phyloP scores from a whole-genome alignment of 2,329 filamentous ascomycete genomes.

The Aureobasidium pullulans region DNA sequence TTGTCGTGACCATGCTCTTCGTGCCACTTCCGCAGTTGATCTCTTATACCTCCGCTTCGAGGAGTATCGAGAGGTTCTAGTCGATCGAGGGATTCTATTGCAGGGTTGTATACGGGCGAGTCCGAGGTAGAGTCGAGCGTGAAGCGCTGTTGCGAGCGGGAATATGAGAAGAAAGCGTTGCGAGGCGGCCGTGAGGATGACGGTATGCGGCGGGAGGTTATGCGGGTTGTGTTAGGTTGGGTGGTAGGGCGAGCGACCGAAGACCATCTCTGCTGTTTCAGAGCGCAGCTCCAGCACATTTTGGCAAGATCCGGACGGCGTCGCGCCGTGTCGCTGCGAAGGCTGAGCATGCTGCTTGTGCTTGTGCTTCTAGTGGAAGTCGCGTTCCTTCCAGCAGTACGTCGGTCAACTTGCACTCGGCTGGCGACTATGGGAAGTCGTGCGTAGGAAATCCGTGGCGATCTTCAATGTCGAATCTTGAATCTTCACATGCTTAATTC shows the following conservation, averaged over 20 bases:
- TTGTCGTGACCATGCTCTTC: constrained; percentile 27
- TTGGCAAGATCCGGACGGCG: background rate
- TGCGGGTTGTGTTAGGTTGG: no score
- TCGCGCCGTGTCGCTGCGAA: background rate
- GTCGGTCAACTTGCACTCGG: background rate
- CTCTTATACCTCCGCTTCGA: constrained; percentile 23
- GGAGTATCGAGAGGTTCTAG: background rate
- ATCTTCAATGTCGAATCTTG: background rate
- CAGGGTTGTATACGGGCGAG: background rate
- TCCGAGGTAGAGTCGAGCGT: background rate
- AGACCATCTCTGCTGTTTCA: constrained; percentile 1
- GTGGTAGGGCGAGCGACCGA: background rate
- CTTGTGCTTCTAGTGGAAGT: background rate
- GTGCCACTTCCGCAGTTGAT: constrained; percentile 38
- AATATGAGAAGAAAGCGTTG: background rate
- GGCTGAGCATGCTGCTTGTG: background rate
- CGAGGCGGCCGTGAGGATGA: background rate
- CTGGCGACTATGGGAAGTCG: background rate
- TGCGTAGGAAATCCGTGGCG: background rate
- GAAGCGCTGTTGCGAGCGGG: background rate
- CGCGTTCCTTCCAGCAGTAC: background rate
- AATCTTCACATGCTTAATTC: constrained; percentile 7
- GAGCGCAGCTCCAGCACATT: constrained; percentile 17
- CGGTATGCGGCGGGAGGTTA: no score
- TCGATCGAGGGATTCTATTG: background rate